Base-by-base conservation (phyloP, 495 filamentous ascomycete species). In the Jackrogersella multiformis region DNA sequence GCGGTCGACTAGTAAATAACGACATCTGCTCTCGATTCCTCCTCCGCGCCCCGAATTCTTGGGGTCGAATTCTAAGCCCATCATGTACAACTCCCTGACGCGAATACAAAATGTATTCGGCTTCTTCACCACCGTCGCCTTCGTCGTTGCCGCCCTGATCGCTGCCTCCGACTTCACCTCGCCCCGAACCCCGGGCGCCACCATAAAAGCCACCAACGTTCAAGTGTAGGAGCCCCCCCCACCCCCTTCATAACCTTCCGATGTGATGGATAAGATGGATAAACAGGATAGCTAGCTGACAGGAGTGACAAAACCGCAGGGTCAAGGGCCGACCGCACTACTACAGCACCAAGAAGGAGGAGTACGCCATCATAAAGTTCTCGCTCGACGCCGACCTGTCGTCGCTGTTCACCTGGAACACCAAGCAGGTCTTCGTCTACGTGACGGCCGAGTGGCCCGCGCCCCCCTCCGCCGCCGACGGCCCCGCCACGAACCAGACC, bases 381-480 rank as follows among this genome's bases (percentile, higher is more conserved):
- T 91, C 94, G 70, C 87, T 98, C 18, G 89, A 97, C 66, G 80
- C 81, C 35, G 94, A 99, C 79, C 86, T 99, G 52, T 87, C 88
- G 57, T 89, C 90, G 24, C 89, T 99, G 72, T 97, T 97, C 88
- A 96, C 90, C 78, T 99, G 96, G 96, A 99, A 99, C 82, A 99
- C 95, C n/a, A 99, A 99, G 79, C 93, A 97, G 78, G 78, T 98
- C 70, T 99, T 98, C 80, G 87, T 96, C 77, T 99, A 95, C 84
- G 87, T 99, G 46, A 91, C 91, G 49, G 93, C 94, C 32, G 87
- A 87, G 21, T 99, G 94, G 84, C 90, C 93, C 51, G 84, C 87
- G 20, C 10, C 20, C 70, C 76, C 58, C 74, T 76, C 61, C 24
- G 58, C 44, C 62, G 73, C 36, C 57, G 60, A 61, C 38, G 68